A percentile compares a stretch with the other conserved stretches of the same genome.
Evolutionary conservation across 805 yeast genomes (phyloP).

Genomic region (Metschnikowia borealis): DNA sequence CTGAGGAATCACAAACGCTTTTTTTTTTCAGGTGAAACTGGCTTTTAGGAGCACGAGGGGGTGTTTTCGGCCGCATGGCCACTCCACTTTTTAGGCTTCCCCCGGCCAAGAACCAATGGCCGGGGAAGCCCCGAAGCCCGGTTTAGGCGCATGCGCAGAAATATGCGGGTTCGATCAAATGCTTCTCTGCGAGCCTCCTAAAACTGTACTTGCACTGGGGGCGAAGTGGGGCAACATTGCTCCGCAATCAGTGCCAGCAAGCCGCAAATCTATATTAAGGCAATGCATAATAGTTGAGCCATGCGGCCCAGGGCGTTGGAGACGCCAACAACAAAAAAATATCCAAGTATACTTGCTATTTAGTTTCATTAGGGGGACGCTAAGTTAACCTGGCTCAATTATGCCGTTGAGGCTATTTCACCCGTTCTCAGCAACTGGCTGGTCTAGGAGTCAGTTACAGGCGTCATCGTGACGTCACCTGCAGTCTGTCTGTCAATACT

Average conservation of each 20-base stretch:
- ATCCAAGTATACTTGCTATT: neutral
- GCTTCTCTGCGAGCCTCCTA: conserved; percentile 1
- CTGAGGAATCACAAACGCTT: neutral
- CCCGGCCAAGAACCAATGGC: neutral
- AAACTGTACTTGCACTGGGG: neutral
- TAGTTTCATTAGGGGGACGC: neutral
- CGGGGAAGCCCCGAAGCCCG: neutral
- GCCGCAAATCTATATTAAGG: neutral
- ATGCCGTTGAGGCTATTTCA: neutral
- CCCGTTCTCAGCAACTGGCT: neutral
- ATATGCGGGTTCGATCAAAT: conserved; percentile 2
- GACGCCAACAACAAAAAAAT: no score
- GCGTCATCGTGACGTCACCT: neutral
- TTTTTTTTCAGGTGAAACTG: neutral
- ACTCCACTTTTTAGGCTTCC: neutral
- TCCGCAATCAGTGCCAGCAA: neutral
- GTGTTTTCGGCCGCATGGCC: no score
- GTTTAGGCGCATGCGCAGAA: conserved; percentile 1
- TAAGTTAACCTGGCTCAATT: neutral
- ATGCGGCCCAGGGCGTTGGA: no score
- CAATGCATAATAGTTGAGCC: neutral
- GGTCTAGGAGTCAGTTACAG: neutral
- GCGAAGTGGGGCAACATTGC: neutral
- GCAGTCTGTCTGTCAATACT: neutral
- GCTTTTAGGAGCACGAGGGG: neutral